Evolutionary conservation across 2,329 filamentous ascomycete genomes (phyloP).

Genomic region (Plenodomus lindquistii): DNA sequence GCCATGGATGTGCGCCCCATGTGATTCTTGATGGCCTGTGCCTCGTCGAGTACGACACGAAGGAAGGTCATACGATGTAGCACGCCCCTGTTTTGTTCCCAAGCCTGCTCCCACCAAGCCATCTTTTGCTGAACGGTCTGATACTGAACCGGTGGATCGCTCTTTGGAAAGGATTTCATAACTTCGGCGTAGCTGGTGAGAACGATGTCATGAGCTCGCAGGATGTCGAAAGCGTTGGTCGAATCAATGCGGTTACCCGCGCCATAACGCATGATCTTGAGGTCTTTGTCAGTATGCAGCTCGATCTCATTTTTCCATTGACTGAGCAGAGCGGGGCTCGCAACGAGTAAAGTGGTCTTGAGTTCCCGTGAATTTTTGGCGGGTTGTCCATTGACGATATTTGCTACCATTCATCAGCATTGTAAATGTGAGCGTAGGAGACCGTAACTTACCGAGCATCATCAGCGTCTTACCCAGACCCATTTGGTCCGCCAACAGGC

Average conservation of each 20-base stretch:
- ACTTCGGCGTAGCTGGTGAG: slow-evolving; percentile 52
- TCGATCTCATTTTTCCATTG: slow-evolving; percentile 48
- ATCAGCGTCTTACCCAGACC: slow-evolving; percentile 49
- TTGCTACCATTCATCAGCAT: slow-evolving; percentile 37
- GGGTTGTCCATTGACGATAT: slow-evolving; percentile 48
- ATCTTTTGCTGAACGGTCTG: slow-evolving; percentile 47
- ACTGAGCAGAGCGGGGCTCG: slow-evolving; percentile 42
- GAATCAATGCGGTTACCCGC: slow-evolving; percentile 30
- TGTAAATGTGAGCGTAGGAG: neutral
- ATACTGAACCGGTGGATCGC: slow-evolving; percentile 41
- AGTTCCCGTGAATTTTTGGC: slow-evolving; percentile 5
- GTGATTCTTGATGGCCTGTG: slow-evolving; percentile 60
- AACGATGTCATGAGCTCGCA: slow-evolving; percentile 36
- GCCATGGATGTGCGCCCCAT: slow-evolving; percentile 48
- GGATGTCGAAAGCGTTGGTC: slow-evolving; percentile 7
- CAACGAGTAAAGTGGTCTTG: slow-evolving; percentile 50
- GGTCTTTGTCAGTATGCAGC: slow-evolving; percentile 23
- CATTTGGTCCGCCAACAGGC: slow-evolving; percentile 50
- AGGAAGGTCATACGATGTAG: slow-evolving; percentile 45
- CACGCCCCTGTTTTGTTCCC: slow-evolving; percentile 35
- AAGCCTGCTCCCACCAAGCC: slow-evolving; percentile 41
- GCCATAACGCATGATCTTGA: slow-evolving; percentile 33
- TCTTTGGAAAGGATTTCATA: slow-evolving; percentile 48
- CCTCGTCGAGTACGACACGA: slow-evolving; percentile 62
- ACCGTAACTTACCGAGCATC: slow-evolving; percentile 32